phyloP scores from a whole-genome alignment of 164 flowering plant genomes.

The Macadamia tetraphylla region DNA sequence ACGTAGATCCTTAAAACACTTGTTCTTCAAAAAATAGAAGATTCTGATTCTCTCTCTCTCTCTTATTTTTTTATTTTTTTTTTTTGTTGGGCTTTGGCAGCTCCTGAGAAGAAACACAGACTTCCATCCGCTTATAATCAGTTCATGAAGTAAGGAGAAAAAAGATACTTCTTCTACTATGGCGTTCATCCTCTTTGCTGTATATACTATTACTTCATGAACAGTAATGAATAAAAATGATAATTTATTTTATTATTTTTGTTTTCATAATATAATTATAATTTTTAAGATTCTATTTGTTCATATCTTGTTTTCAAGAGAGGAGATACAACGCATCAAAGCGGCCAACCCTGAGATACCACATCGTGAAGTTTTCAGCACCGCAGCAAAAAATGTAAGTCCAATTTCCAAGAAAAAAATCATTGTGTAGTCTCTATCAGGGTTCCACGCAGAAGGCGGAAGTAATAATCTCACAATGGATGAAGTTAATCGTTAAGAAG shows the following conservation, averaged over 20 bases:
- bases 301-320: conserved; percentile 26
- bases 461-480: too few relatives aligned
- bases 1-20: conserved; percentile 34
- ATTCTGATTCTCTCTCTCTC: neutral
- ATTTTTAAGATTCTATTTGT: too few relatives aligned
- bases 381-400: conserved; percentile 81
- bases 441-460: too few relatives aligned
- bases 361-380: conserved; percentile 88
- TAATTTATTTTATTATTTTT: too few relatives aligned
- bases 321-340: conserved; percentile 90
- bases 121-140: conserved; percentile 95
- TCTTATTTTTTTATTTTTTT: neutral
- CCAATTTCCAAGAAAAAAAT: too few relatives aligned
- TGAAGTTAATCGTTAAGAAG: too few relatives aligned
- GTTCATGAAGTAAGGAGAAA: conserved; percentile 69
- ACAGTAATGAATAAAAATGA: too few relatives aligned
- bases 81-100: conserved; percentile 30
- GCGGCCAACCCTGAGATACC: conserved; percentile 76
- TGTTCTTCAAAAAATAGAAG: neutral
- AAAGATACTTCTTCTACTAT: neutral
- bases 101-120: conserved; percentile 90
- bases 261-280: too few relatives aligned
- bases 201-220: too few relatives aligned
- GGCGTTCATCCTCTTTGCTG: too few relatives aligned
- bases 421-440: too few relatives aligned